Base-by-base conservation (phyloP, 2,329 filamentous ascomycete species). In the Trichoderma citrinoviride region DNA sequence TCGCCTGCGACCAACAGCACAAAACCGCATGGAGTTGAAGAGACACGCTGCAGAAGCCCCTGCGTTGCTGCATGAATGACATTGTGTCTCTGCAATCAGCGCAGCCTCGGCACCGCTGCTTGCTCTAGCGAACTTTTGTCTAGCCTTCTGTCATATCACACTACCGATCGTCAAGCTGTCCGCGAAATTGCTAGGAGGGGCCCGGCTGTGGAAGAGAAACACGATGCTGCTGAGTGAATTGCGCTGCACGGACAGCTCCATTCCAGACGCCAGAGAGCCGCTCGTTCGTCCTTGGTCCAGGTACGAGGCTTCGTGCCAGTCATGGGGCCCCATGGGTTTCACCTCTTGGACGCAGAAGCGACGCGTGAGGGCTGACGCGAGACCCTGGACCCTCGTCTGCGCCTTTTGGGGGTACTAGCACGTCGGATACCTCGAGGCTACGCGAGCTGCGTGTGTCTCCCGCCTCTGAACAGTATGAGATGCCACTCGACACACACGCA, bases 1-100 rank as follows among this genome's bases (percentile, higher is more conserved):
- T 37, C 33, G 33, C 33, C 33, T 37, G 33, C 49, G 49, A 52
- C 19, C 29, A 50, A 50, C 17, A 56, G 40, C 27, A 37, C 56
- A 40, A n/a, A n/a, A 4, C 15, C 7, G 12, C 17, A 52, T 44
- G 37, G 49, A 40, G 23, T 49, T 49, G 61, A 49, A 47, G 52
- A 64, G 29, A 56, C 52, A 15, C 50, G 47, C 43, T 37, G 52
- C 19, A 41, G 29, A 41, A 64, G 50, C 61, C 61, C 58, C 58
- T 62, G 58, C 58, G 47, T 56, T 52, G 43, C 61, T 64, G 61
- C 61, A 64, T 56, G 61, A 56, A 56, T 64, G 61, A 64, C 61
- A 64, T 55, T 47, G 56, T 49, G 27, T 27, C 40, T 47, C 37
- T 61, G 23, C 2, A 37, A 55, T 40, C 41, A 46, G n/a, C 37